Percentiles rank a stretch among this genome's conserved stretches.
Evolutionary conservation across 345 rosid genomes (phyloP).

Genomic region (Syzygium oleosum): DNA sequence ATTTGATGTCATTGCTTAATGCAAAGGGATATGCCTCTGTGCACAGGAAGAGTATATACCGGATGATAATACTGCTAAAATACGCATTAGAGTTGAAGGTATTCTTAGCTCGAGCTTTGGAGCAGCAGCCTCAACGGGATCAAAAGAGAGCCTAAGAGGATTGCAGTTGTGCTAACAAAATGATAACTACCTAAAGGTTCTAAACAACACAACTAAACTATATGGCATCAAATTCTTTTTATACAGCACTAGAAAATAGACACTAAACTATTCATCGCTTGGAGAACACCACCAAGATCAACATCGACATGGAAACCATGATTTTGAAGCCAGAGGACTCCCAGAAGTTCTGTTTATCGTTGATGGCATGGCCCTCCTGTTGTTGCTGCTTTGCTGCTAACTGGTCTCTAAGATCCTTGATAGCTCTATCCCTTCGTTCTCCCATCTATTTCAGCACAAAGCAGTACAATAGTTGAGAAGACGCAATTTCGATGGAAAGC

Average conservation of each 20-base stretch:
- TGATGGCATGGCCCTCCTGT: slow-evolving; percentile 14
- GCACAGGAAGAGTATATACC: background rate
- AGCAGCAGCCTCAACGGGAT: background rate
- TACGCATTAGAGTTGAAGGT: background rate
- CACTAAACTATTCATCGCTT: slow-evolving; percentile 37
- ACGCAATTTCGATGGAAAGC: background rate
- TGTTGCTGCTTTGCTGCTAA: slow-evolving; percentile 44
- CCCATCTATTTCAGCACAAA: slow-evolving; percentile 46
- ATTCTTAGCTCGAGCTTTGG: background rate
- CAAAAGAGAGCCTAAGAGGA: background rate
- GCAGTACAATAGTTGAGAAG: background rate
- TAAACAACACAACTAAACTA: background rate
- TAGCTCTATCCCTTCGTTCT: slow-evolving; percentile 76
- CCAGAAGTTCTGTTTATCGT: slow-evolving; percentile 73
- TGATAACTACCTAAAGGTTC: background rate
- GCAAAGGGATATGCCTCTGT: background rate
- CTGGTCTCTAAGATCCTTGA: slow-evolving; percentile 70
- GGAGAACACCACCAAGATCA: slow-evolving; percentile 73
- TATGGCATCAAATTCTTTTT: background rate
- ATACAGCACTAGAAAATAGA: background rate
- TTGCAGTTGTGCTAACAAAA: background rate
- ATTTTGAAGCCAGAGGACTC: slow-evolving; percentile 83
- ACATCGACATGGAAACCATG: slow-evolving; percentile 85
- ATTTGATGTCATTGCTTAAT: background rate
- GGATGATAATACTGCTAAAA: background rate